These are phyloP conservation scores for Ophiostoma sp. DNA, from an alignment of 2,329 filamentous ascomycete genomes.

Conservation along the genomic window DNA sequence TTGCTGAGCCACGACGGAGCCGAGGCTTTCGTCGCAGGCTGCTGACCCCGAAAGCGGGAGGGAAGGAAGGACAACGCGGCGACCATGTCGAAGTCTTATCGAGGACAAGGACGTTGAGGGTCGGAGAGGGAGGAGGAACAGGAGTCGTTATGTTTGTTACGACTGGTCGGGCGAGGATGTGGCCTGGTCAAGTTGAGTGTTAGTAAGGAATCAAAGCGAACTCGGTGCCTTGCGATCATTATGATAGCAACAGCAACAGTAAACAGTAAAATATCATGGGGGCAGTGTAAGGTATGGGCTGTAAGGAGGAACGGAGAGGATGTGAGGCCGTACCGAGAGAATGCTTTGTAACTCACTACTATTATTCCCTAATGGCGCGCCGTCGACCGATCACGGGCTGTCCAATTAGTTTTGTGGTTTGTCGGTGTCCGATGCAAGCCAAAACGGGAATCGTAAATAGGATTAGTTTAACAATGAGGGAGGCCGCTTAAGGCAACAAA, in stretches of 20 bases:
- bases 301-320: not conserved
- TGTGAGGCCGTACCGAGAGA: not conserved
- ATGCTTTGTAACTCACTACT: not conserved
- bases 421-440: constrained; percentile 1
- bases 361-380: not conserved
- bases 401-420: not conserved
- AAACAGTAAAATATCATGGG: not conserved
- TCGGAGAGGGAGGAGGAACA: not conserved
- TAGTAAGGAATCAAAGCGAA: not conserved
- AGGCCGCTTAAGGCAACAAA: not conserved
- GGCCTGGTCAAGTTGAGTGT: not conserved
- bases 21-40: constrained; percentile 42
- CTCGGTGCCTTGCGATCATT: not conserved
- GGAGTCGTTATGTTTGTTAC: not conserved
- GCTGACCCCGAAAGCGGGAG: constrained; percentile 57
- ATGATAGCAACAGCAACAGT: not conserved
- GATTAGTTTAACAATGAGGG: not conserved
- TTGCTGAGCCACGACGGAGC: constrained; percentile 56
- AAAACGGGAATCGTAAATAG: not conserved
- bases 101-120: not conserved
- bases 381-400: not conserved
- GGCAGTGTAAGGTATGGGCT: not conserved
- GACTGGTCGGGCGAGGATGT: not conserved
- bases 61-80: constrained; percentile 46
- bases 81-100: constrained; percentile 41